Base-by-base conservation (phyloP, 225 moss, liverwort and hornwort species). In the Ulota crispa region DNA sequence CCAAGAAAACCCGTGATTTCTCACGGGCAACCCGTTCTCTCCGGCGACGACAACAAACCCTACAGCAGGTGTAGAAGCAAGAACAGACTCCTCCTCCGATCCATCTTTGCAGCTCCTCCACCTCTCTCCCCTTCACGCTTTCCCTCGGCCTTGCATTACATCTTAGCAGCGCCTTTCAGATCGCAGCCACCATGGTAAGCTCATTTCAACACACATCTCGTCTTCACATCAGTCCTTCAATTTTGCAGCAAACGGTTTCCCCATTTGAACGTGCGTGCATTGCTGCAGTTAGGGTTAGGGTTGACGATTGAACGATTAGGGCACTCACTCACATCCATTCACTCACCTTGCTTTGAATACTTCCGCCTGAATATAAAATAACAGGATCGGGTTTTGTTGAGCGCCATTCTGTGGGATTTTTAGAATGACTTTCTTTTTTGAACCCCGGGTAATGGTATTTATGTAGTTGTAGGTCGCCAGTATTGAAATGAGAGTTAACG, bases 141-240 rank as follows among this genome's bases (percentile, higher is more conserved):
- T 32, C n/a, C 50, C n/a, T 3, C 52, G 24, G 24, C 0, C 52
- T 77, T 64, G 76, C 75, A 62, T 75, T 61, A 14, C 63, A 14
- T 45, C 14, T 4, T 27, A 31, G 23, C 30, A 34, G n/a, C n/a
- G 9, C 43, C 6, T 24, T 32, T 64, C 52, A 64, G 34, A 77
- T 77, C 63, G 50, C 34, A 16, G n/a, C 12, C 77, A 77, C 64
- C 64, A 77, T 77, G 77, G 77, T 77, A 64, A 77, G 77, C 32
- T 50, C 15, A 6, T 24, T 32, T 1, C 1, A 14, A 28, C 28
- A 43, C 61, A 21, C 43, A 7, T 8, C 43, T 43, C 30, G 28
- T 3, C 42, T 27, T 6, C 39, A 13, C 19, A 5, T 10, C 39
- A 6, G 39, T 60, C 27, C 39, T 10, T 74, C 42, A 42, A 60